These are phyloP conservation scores for Acanthamoeba healyi DNA, from an alignment of 208 protist genomes.

Conservation along the genomic window DNA sequence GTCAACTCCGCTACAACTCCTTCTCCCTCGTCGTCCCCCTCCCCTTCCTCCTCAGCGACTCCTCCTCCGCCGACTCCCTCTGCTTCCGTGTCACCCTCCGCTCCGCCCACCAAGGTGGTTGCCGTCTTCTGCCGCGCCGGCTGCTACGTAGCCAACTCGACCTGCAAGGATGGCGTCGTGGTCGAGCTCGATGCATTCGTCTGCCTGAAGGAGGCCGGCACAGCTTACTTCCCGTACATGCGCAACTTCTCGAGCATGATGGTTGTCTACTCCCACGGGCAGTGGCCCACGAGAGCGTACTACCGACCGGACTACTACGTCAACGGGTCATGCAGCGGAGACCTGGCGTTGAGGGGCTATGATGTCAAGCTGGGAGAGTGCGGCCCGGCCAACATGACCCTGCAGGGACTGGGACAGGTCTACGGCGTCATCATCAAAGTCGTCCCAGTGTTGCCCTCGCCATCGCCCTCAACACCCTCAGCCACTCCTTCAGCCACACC, in stretches of 20 bases:
- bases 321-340: background rate
- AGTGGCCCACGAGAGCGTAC: background rate
- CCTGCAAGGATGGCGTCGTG: background rate
- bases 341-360: background rate
- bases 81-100: background rate
- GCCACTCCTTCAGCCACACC: no score
- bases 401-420: background rate
- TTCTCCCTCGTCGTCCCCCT: background rate
- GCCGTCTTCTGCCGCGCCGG: background rate
- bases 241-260: background rate
- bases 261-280: background rate
- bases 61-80: background rate
- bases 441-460: background rate
- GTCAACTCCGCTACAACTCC: background rate
- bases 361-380: background rate
- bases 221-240: background rate
- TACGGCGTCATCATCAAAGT: background rate
- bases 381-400: background rate
- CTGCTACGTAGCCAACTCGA: background rate
- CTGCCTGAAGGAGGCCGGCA: background rate
- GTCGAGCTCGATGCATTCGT: background rate
- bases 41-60: background rate
- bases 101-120: background rate
- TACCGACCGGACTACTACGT: background rate
- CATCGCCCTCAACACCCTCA: background rate